These are phyloP conservation scores for Helichrysum umbraculigerum DNA, from an alignment of 129 eudicot genomes.

Conservation along the genomic window DNA sequence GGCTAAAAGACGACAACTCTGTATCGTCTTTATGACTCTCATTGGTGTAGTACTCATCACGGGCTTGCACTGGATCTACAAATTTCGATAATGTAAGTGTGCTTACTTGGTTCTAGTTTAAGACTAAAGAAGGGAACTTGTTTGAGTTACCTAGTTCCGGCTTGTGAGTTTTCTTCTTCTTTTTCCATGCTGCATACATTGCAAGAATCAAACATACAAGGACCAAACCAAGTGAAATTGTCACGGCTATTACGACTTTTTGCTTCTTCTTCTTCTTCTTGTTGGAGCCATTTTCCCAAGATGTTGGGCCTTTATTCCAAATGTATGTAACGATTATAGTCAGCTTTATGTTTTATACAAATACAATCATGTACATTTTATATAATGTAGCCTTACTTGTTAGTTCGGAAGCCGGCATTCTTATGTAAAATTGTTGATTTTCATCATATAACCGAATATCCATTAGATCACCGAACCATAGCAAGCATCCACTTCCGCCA, in stretches of 20 bases:
- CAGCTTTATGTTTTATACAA: neutral
- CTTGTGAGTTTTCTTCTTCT: constrained; percentile 20
- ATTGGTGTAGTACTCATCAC: neutral
- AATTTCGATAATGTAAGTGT: constrained; percentile 1
- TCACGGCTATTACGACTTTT: constrained; percentile 11
- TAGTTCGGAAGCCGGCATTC: constrained; percentile 48
- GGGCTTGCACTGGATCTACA: constrained; percentile 2
- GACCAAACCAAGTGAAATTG: constrained; percentile 3
- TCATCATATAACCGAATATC: constrained; percentile 38
- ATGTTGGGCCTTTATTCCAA: constrained; percentile 15
- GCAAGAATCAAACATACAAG: constrained; percentile 27
- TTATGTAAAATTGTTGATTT: constrained; percentile 39
- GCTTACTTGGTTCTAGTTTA: neutral
- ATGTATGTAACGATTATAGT: neutral
- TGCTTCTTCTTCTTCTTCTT: constrained; percentile 20
- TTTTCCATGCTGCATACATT: constrained; percentile 18
- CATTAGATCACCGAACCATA: constrained; percentile 52
- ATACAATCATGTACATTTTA: neutral
- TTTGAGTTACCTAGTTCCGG: constrained; percentile 14
- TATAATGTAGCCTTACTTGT: constrained; percentile 21
- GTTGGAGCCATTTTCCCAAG: neutral
- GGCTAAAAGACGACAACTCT: neutral
- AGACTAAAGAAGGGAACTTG: neutral
- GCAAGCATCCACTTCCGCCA: constrained; percentile 59
- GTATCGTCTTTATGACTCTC: neutral